These are phyloP conservation scores for Simmondsia chinensis DNA, from an alignment of 148 eudicot genomes.

Conservation along the genomic window DNA sequence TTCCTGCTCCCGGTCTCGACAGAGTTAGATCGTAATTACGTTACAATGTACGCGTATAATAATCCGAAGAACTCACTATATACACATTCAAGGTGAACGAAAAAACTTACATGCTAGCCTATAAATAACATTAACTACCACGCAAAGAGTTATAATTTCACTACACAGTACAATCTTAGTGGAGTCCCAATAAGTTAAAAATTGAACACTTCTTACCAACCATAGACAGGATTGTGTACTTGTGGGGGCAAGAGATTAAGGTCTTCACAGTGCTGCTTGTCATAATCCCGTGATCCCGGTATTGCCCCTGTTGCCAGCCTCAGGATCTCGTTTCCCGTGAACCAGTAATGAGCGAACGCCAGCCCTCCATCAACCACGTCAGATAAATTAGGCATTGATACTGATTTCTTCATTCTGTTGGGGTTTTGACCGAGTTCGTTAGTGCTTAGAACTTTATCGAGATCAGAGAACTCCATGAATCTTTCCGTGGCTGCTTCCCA, in stretches of 20 bases:
- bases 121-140: too few relatives aligned
- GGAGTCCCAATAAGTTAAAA: too few relatives aligned
- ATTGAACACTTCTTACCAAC: slow-evolving; percentile 71
- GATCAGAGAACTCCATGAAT: slow-evolving; percentile 82
- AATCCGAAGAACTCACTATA: too few relatives aligned
- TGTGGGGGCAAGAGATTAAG: slow-evolving; percentile 84
- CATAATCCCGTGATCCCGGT: slow-evolving; percentile 67
- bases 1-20: too few relatives aligned
- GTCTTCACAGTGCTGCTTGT: slow-evolving; percentile 65
- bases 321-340: slow-evolving; percentile 73
- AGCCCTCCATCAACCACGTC: slow-evolving; percentile 79
- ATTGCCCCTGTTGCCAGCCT: slow-evolving; percentile 85
- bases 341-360: slow-evolving; percentile 82
- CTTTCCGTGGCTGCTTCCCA: slow-evolving; percentile 99
- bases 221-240: slow-evolving; percentile 76
- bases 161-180: too few relatives aligned
- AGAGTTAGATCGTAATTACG: too few relatives aligned
- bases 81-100: too few relatives aligned
- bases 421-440: slow-evolving; percentile 7
- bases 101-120: too few relatives aligned
- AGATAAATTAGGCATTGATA: slow-evolving; percentile 58
- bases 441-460: slow-evolving; percentile 42
- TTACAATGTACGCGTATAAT: too few relatives aligned
- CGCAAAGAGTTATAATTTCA: too few relatives aligned
- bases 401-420: slow-evolving; percentile 35